Conservation (phyloP, 495 filamentous ascomycete species). For the Melanomma pulvis-pyrius region DNA sequence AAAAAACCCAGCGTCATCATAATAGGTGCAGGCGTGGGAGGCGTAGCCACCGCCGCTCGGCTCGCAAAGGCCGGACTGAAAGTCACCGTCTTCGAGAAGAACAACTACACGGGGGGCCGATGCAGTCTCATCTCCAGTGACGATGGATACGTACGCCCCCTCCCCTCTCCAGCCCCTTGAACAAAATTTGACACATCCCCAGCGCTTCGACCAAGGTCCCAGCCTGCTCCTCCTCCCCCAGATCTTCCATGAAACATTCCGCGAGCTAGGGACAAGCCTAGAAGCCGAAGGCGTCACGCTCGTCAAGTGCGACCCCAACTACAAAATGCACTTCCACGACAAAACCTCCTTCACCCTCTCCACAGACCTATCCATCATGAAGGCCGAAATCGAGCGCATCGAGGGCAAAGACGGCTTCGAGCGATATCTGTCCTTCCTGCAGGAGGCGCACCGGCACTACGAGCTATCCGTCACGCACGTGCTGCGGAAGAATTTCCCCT, state of each 20-base stretch:
- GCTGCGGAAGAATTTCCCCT: conserved; percentile 64
- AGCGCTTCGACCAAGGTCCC: conserved; percentile 74
- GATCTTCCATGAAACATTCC: conserved; percentile 65
- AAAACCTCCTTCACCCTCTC: conserved; percentile 60
- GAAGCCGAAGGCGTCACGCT: conserved; percentile 62
- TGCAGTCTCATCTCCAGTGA: conserved; percentile 49
- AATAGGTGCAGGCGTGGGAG: conserved; percentile 67
- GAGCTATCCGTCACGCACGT: conserved; percentile 64
- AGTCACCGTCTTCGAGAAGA: conserved; percentile 71
- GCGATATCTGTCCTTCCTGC: conserved; percentile 62
- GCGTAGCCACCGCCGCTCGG: conserved; percentile 66
- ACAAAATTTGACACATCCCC: neutral
- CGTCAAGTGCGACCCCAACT: conserved; percentile 71
- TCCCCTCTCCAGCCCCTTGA: too few relatives aligned
- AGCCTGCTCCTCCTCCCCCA: conserved; percentile 68
- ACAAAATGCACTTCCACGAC: conserved; percentile 68
- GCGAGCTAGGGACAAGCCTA: conserved; percentile 63
- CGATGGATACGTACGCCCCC: neutral
- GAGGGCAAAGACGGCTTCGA: conserved; percentile 67
- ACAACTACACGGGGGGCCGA: conserved; percentile 65
- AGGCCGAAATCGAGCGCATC: conserved; percentile 65
- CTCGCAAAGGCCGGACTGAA: conserved; percentile 65
- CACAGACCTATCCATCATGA: conserved; percentile 65
- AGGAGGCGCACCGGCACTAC: conserved; percentile 66
- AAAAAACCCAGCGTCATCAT: conserved; percentile 15